phyloP scores from a whole-genome alignment of 371 early-diverging fungal species.

The Zopfochytrium polystomum region DNA sequence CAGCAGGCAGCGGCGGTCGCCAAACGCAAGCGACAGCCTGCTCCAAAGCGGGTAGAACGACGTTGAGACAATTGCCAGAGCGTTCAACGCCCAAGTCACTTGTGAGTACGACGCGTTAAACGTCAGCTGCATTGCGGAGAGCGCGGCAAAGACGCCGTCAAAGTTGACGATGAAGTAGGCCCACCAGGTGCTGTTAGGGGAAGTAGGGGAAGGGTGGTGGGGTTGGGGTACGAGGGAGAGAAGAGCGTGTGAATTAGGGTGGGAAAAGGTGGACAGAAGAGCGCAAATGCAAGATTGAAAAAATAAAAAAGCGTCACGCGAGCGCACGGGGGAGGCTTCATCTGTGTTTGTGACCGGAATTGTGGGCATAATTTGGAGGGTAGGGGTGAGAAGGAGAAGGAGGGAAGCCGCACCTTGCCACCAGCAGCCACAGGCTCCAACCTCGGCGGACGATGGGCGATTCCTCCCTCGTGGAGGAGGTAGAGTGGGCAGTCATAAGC shows the following conservation, averaged over 20 bases:
- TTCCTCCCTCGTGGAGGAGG: background rate
- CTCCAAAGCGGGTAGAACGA: constrained; percentile 4
- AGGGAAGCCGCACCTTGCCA: background rate
- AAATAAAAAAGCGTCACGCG: no score
- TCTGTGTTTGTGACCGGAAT: no score
- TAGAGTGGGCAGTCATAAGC: background rate
- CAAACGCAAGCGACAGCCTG: background rate
- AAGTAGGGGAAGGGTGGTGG: no score
- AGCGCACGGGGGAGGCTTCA: no score
- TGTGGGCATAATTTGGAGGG: no score
- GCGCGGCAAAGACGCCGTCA: constrained; percentile 1
- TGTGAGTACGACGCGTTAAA: background rate
- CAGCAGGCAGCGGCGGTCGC: background rate
- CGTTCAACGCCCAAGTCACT: constrained; percentile 1
- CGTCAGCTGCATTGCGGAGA: constrained; percentile 1
- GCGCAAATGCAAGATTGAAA: background rate
- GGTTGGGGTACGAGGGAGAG: no score
- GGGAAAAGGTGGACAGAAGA: background rate
- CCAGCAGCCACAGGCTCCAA: background rate
- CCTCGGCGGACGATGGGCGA: background rate
- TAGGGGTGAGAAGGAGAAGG: background rate
- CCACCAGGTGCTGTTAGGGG: background rate
- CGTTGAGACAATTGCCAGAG: background rate
- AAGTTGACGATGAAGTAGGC: constrained; percentile 3
- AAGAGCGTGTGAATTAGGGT: no score